Conservation (phyloP, 805 yeast species). For the Ogataea allantospora region DNA sequence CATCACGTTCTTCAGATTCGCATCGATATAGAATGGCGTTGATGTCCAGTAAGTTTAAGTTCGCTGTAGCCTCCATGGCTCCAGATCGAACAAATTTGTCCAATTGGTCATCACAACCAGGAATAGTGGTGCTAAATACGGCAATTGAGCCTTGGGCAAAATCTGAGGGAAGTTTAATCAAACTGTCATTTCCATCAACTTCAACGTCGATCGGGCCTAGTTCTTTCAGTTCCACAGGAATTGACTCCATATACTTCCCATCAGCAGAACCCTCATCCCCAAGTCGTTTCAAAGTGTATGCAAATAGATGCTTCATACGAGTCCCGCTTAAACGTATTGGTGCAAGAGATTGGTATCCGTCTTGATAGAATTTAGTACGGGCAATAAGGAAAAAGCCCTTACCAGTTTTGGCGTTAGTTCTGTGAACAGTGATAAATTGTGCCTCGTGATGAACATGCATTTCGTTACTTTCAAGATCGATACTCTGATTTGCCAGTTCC, state of each 20-base stretch:
- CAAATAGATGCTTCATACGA: conserved; percentile 52
- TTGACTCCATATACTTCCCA: conserved; percentile 49
- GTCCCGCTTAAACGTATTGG: conserved; percentile 64
- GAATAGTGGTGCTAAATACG: conserved; percentile 68
- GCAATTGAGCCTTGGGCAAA: conserved; percentile 94
- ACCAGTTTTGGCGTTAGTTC: conserved; percentile 81
- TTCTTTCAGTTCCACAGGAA: conserved; percentile 61
- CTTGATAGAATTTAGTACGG: conserved; percentile 67
- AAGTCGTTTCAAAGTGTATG: conserved; percentile 51
- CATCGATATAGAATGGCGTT: conserved; percentile 74
- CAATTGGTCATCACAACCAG: conserved; percentile 60
- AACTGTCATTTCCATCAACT: conserved; percentile 43
- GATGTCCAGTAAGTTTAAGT: conserved; percentile 63
- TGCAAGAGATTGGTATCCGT: conserved; percentile 49
- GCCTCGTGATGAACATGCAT: conserved; percentile 94
- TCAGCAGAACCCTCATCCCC: conserved; percentile 51
- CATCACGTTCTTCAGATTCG: conserved; percentile 86
- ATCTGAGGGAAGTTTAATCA: conserved; percentile 53
- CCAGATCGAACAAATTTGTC: conserved; percentile 71
- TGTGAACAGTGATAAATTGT: conserved; percentile 85
- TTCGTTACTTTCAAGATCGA: conserved; percentile 65
- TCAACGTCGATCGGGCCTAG: conserved; percentile 50
- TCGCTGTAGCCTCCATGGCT: conserved; percentile 68
- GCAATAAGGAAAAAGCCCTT: conserved; percentile 88
- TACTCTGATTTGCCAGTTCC: conserved; percentile 52